phyloP scores from a whole-genome alignment of 768 basidiomycete genomes.

The Panus rudis region DNA sequence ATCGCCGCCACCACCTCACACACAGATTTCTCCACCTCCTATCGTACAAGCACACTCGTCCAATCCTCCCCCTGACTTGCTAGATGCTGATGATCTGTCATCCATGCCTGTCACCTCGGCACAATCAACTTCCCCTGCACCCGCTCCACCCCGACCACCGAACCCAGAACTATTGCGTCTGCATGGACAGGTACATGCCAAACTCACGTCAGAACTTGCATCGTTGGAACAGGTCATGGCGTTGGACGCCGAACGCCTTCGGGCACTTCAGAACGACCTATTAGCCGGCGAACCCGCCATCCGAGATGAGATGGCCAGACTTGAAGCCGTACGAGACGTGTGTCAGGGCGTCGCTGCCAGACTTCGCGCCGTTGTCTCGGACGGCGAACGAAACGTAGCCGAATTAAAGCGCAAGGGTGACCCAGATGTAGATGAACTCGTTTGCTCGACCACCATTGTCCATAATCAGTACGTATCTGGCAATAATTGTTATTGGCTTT shows the following conservation, averaged over 20 bases:
- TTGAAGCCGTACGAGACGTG: constrained; percentile 90
- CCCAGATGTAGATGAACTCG: constrained; percentile 92
- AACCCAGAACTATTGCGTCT: constrained; percentile 85
- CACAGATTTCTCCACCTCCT: constrained; percentile 7
- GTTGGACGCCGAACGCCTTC: constrained; percentile 66
- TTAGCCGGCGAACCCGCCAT: constrained; percentile 89
- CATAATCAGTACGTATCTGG: constrained; percentile 78
- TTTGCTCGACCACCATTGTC: constrained; percentile 93
- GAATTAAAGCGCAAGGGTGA: constrained; percentile 82
- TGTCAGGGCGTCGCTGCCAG: constrained; percentile 74
- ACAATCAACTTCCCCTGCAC: constrained; percentile 16
- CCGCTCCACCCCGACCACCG: constrained; percentile 70
- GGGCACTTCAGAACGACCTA: constrained; percentile 78
- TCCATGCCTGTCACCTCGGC: constrained; percentile 15
- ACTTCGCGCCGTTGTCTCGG: constrained; percentile 52
- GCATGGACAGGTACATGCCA: constrained; percentile 70
- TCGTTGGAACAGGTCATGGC: constrained; percentile 60
- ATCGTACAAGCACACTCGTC: constrained; percentile 8
- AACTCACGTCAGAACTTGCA: constrained; percentile 62
- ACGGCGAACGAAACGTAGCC: constrained; percentile 65
- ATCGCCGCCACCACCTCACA: constrained; percentile 12
- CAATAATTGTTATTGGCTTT: neutral
- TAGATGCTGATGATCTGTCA: constrained; percentile 50
- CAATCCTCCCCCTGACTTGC: constrained; percentile 43
- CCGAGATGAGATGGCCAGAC: constrained; percentile 89